Evolutionary conservation across 2,329 filamentous ascomycete species (phyloP).

Genomic region (Beauveria australis): DNA sequence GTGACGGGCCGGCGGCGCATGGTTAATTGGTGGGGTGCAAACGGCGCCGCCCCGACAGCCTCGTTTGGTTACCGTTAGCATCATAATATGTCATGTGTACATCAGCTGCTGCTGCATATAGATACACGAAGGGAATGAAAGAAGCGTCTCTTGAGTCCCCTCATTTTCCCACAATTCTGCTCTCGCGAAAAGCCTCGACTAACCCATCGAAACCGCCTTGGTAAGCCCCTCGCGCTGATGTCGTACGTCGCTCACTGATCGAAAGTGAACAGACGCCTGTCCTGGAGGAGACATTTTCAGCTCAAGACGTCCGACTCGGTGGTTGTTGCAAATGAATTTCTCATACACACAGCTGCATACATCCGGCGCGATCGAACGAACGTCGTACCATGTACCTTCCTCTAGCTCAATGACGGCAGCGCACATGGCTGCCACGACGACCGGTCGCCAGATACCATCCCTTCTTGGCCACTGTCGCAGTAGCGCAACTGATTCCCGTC

Average conservation of each 20-base stretch:
- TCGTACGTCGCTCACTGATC: constrained; percentile 5
- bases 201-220: not conserved
- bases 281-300: not conserved
- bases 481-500: not conserved
- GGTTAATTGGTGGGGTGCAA: not conserved
- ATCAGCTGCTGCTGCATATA: not conserved
- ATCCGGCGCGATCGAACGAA: not conserved
- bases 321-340: constrained; percentile 4
- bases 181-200: not conserved
- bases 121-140: not conserved
- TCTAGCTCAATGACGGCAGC: constrained; percentile 2
- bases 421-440: constrained; percentile 5
- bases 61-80: not conserved
- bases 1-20: not conserved
- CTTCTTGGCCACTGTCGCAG: constrained; percentile 6
- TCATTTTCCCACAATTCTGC: not conserved
- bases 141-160: too few species aligned
- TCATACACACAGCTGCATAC: not conserved
- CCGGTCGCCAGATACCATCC: constrained; percentile 1
- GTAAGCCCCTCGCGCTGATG: not conserved
- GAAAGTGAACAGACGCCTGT: not conserved
- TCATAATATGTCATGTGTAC: not conserved
- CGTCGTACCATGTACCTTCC: not conserved
- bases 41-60: not conserved
- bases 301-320: constrained; percentile 2